Evolutionary conservation across 208 protist species (phyloP).

Genomic region (Endotrypanum monterogeii): DNA sequence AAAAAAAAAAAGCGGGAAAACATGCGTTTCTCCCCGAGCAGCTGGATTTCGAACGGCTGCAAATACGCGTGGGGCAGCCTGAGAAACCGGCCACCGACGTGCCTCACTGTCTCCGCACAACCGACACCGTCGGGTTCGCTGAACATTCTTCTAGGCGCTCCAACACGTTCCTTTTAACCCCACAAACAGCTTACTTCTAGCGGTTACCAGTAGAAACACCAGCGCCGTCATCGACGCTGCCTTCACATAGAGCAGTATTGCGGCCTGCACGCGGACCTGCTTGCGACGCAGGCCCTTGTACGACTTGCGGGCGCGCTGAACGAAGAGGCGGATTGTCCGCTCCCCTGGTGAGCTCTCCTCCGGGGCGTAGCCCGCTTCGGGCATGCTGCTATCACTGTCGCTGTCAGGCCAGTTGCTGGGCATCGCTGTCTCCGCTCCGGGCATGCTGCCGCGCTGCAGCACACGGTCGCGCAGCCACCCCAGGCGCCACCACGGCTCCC

Average conservation of each 20-base stretch:
- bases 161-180: no score
- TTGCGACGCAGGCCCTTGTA: constrained; percentile 10
- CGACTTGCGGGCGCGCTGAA: constrained; percentile 22
- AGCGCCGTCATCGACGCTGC: neutral
- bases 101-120: no score
- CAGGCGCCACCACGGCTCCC: constrained; percentile 5
- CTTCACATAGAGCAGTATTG: neutral
- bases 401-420: constrained; percentile 11
- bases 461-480: constrained; percentile 19
- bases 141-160: no score
- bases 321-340: constrained; percentile 21
- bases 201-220: neutral
- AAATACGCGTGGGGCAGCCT: no score
- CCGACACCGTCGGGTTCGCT: no score
- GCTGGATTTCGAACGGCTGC: no score
- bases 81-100: no score
- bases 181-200: no score
- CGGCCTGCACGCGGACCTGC: neutral
- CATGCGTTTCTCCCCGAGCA: no score
- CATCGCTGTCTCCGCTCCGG: neutral
- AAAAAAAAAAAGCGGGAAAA: no score
- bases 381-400: constrained; percentile 1
- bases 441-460: constrained; percentile 3
- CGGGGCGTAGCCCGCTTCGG: neutral
- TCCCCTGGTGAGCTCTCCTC: constrained; percentile 17